Base-by-base conservation (phyloP, 2,329 filamentous ascomycete genomes). In the Stachybotrys chlorohalonatus region DNA sequence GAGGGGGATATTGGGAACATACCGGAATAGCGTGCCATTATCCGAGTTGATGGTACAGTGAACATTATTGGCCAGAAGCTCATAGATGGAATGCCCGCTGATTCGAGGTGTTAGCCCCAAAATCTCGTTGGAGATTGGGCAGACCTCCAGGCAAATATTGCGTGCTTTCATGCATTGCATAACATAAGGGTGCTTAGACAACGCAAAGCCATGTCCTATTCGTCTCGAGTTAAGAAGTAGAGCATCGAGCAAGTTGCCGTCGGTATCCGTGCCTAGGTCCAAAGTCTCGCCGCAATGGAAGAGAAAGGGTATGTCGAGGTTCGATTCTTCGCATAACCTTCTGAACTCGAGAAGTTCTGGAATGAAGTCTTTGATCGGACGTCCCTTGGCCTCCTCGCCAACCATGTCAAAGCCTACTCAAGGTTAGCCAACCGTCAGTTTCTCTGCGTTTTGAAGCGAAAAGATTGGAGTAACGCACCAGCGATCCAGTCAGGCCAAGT, bases 231-330 rank as follows among this genome's bases (percentile, higher is more conserved):
- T 75, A 2, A 90, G 74, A 1, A 86, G 69, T 2, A 89, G 75
- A 5, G 87, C 85, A 58, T 89, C 86, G 52, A 85, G 75, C 0
- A 91, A 72, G 64, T 90, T 91, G 16, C 79, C 83, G 58, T 90
- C 84, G 1, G 78, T 77, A 6, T 83, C 79, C 30, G 77, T 78
- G 45, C 85, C 86, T 8, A 80, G 77, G 32, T 89, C 83, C 5
- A 89, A 74, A 1, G 87, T 89, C 70, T 91, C 87, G 30, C 87
- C 87, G 59, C 87, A 89, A 69, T 91, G 87, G 63, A 90, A 88
- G 46, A 90, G 73, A 63, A 90, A 89, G 0, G 87, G 87, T 3
- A 90, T 86, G 0, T 83, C 75, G 5, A 86, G 56, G 0, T 64
- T 61, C 1, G 73, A 65, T 1, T 59, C 55, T 6, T 69, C 63